Conservation (phyloP, 495 filamentous ascomycete genomes). For the Penicillium coprophilum region DNA sequence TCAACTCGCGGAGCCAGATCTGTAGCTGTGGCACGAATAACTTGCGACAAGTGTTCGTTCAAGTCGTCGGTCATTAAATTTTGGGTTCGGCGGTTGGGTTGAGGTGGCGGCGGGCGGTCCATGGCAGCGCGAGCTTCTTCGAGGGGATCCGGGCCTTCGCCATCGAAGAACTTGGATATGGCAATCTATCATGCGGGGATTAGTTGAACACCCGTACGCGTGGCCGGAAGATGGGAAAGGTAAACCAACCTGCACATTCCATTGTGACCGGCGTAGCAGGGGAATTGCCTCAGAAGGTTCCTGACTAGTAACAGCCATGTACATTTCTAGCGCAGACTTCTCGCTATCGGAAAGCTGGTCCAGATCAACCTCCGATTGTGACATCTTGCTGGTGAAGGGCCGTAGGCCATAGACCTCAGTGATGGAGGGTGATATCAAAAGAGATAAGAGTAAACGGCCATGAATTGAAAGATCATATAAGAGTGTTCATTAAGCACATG, state of each 20-base stretch:
- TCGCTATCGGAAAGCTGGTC: slow-evolving; percentile 70
- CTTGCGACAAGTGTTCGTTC: slow-evolving; percentile 36
- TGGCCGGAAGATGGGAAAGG: background rate
- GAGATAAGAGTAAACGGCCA: background rate
- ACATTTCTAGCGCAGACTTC: slow-evolving; percentile 80
- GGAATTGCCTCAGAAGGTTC: slow-evolving; percentile 74
- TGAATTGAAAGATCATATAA: background rate
- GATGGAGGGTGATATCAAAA: slow-evolving; percentile 18
- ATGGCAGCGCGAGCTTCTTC: slow-evolving; percentile 70
- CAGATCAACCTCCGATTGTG: slow-evolving; percentile 56
- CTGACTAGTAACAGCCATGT: slow-evolving; percentile 83
- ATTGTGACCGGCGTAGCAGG: slow-evolving; percentile 79
- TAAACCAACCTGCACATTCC: slow-evolving; percentile 82
- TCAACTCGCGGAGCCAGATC: slow-evolving; percentile 76
- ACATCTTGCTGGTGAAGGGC: slow-evolving; percentile 34
- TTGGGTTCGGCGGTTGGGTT: slow-evolving; percentile 53
- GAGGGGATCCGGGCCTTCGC: slow-evolving; percentile 79
- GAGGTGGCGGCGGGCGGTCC: slow-evolving; percentile 55
- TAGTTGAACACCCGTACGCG: slow-evolving; percentile 6
- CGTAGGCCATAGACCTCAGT: slow-evolving; percentile 10
- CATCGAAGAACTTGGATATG: slow-evolving; percentile 95
- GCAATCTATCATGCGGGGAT: slow-evolving; percentile 64
- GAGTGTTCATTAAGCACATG: slow-evolving; percentile 2
- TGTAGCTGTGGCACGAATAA: slow-evolving; percentile 20
- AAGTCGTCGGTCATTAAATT: slow-evolving; percentile 64